Conservation (phyloP, 257 asterid species). For the Jacaranda mimosifolia region DNA sequence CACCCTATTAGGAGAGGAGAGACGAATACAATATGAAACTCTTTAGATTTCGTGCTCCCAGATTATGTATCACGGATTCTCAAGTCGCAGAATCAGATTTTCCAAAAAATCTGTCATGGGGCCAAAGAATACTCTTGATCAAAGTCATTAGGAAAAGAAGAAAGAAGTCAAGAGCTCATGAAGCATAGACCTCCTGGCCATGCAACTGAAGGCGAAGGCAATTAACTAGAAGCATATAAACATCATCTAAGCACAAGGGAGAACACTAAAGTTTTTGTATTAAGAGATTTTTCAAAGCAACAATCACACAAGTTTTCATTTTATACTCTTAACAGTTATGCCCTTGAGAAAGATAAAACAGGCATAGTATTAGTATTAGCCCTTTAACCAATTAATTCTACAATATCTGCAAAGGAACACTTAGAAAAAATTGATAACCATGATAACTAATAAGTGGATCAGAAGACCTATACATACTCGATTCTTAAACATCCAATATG, state of each 20-base stretch:
- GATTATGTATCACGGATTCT: background rate
- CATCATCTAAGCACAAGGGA: background rate
- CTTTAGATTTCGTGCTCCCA: background rate
- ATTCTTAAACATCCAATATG: no score
- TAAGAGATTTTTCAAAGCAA: background rate
- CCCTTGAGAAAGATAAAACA: no score
- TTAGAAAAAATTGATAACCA: no score
- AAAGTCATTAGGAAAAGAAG: background rate
- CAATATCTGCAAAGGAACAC: no score
- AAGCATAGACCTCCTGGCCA: background rate
- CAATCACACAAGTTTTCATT: background rate
- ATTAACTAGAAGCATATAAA: background rate
- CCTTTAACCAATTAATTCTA: no score
- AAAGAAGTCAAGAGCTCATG: background rate
- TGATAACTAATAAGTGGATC: no score
- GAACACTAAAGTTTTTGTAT: background rate
- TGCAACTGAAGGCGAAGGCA: no score
- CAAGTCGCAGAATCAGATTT: background rate
- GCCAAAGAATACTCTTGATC: no score
- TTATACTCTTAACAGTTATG: no score
- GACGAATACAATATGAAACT: no score
- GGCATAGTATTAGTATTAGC: no score
- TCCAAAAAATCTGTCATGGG: background rate
- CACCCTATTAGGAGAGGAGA: background rate
- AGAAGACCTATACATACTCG: background rate